Percentiles rank a stretch among this genome's conserved stretches.
Evolutionary conservation across 2,329 filamentous ascomycete species (phyloP).

Genomic region (Diplodia mutila): DNA sequence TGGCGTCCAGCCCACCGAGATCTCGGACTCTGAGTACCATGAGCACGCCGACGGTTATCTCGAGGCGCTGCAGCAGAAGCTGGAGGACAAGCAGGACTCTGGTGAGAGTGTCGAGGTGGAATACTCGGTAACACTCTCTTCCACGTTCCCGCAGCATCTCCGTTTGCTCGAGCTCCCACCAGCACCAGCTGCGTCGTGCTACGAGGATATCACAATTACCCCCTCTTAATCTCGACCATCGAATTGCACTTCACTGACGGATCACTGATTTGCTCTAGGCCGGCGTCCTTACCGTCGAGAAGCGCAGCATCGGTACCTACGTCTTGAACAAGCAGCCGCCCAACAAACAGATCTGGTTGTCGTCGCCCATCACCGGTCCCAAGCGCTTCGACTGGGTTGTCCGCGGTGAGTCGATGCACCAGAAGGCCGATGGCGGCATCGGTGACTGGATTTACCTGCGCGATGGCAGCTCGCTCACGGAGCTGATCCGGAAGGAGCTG

Average conservation of each 20-base stretch:
- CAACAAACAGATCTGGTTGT: slow-evolving; percentile 97
- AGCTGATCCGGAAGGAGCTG: slow-evolving; percentile 76
- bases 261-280: slow-evolving; percentile 57
- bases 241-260: not conserved
- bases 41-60: slow-evolving; percentile 77
- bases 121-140: slow-evolving; percentile 71
- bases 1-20: slow-evolving; percentile 59
- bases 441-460: slow-evolving; percentile 88
- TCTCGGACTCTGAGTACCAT: slow-evolving; percentile 75
- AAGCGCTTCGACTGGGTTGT: slow-evolving; percentile 94
- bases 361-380: slow-evolving; percentile 85
- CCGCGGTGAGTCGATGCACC: slow-evolving; percentile 69
- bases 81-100: slow-evolving; percentile 77
- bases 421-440: slow-evolving; percentile 74
- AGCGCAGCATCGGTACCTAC: slow-evolving; percentile 75
- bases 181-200: not conserved
- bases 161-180: not conserved
- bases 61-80: slow-evolving; percentile 58
- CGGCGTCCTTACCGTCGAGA: slow-evolving; percentile 78
- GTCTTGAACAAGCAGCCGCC: slow-evolving; percentile 98
- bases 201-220: not conserved
- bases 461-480: slow-evolving; percentile 75
- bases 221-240: not conserved
- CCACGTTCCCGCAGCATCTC: not conserved
- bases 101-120: slow-evolving; percentile 83